Evolutionary conservation across 2,329 filamentous ascomycete species (phyloP).

Genomic region (Pyrenochaeta sp.): DNA sequence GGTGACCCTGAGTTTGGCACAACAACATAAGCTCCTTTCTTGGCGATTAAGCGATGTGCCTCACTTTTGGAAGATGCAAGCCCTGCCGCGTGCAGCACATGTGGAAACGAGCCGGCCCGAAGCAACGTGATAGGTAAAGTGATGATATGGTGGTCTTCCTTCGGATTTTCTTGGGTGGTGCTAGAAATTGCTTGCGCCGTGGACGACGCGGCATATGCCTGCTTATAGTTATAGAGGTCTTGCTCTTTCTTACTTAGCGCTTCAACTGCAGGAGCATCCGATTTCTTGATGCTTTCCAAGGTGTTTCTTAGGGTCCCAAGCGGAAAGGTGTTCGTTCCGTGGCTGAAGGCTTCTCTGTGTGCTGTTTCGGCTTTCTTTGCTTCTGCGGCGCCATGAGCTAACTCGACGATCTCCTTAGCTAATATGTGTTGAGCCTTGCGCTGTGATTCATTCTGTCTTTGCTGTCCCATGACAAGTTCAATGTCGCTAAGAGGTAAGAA

Average conservation of each 20-base stretch:
- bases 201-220: slow-evolving; percentile 31
- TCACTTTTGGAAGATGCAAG: slow-evolving; percentile 66
- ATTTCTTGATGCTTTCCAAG: slow-evolving; percentile 14
- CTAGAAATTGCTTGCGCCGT: slow-evolving; percentile 16
- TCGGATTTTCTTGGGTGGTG: slow-evolving; percentile 22
- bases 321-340: slow-evolving; percentile 41
- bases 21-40: slow-evolving; percentile 66
- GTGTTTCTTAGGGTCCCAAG: slow-evolving; percentile 35
- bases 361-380: slow-evolving; percentile 69
- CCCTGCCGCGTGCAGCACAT: slow-evolving; percentile 68
- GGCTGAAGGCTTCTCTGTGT: slow-evolving; percentile 59
- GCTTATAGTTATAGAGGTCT: slow-evolving; percentile 35
- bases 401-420: slow-evolving; percentile 80
- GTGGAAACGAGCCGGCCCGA: slow-evolving; percentile 62
- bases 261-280: slow-evolving; percentile 1
- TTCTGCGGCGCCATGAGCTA: slow-evolving; percentile 75
- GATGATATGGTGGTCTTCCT: slow-evolving; percentile 63
- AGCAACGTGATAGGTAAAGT: slow-evolving; percentile 68
- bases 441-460: slow-evolving; percentile 72
- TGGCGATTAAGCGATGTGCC: slow-evolving; percentile 65
- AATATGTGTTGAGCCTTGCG: slow-evolving; percentile 83
- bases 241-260: slow-evolving; percentile 18
- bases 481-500: slow-evolving; percentile 82
- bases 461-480: slow-evolving; percentile 70
- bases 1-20: slow-evolving; percentile 56